Conservation (phyloP, 2,329 filamentous ascomycete genomes). For the Ascochyta koolunga region DNA sequence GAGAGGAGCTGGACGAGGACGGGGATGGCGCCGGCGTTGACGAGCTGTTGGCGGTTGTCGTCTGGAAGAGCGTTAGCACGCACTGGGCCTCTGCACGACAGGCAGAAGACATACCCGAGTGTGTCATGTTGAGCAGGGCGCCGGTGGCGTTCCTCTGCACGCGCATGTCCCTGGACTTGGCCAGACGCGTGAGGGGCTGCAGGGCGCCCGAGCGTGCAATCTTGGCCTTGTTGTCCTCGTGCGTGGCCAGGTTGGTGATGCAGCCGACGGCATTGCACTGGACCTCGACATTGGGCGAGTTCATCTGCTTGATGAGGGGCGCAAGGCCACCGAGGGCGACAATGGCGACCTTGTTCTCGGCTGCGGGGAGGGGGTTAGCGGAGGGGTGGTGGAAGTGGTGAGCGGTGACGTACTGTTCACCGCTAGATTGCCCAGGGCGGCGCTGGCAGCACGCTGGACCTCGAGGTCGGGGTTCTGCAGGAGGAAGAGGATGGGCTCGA, state of each 20-base stretch:
- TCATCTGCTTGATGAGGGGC: constrained; percentile 96
- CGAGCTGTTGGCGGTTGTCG: constrained; percentile 96
- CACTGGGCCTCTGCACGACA: neutral
- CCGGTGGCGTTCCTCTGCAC: constrained; percentile 98
- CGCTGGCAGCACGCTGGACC: constrained; percentile 94
- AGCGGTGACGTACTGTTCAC: constrained; percentile 76
- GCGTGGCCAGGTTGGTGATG: constrained; percentile 96
- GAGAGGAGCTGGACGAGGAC: constrained; percentile 94
- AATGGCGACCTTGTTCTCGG: constrained; percentile 97
- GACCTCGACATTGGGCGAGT: constrained; percentile 95
- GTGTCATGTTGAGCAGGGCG: constrained; percentile 97
- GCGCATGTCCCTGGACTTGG: constrained; percentile 98
- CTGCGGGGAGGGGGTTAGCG: constrained; percentile 55
- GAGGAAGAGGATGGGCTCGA: constrained; percentile 94
- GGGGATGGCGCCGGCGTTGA: constrained; percentile 96
- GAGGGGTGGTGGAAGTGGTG: neutral
- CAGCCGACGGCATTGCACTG: constrained; percentile 99
- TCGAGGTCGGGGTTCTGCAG: constrained; percentile 96
- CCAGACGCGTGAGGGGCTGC: constrained; percentile 85
- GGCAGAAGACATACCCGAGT: constrained; percentile 74
- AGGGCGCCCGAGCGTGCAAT: constrained; percentile 95
- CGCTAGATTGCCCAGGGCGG: constrained; percentile 91
- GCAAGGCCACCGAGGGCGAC: constrained; percentile 88
- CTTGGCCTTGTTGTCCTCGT: constrained; percentile 99
- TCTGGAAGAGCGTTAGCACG: constrained; percentile 60